Evolutionary conservation across 345 rosid species (phyloP).

Genomic region (thale cress (Arabidopsis thaliana)): DNA sequence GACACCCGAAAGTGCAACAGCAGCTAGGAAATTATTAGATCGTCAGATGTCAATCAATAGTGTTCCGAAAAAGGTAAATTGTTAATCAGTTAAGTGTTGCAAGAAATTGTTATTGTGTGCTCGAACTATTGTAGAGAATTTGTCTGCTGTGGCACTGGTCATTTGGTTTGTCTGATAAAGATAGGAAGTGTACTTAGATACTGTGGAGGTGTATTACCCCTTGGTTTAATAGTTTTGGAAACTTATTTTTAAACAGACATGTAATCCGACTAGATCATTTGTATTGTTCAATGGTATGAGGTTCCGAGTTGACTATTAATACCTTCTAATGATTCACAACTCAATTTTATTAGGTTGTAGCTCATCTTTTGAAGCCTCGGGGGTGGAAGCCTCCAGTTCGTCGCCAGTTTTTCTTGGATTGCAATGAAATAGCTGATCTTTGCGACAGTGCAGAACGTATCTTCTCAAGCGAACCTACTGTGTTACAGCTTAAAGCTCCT

Average conservation of each 20-base stretch:
- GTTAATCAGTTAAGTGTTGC: not conserved
- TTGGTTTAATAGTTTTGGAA: conserved; percentile 5
- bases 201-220: not conserved
- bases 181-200: conserved; percentile 1
- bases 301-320: conserved; percentile 15
- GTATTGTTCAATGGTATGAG: conserved; percentile 29
- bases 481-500: conserved; percentile 87
- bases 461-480: conserved; percentile 85
- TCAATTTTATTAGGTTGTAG: conserved; percentile 62
- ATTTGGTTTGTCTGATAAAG: conserved; percentile 9
- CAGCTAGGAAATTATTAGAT: conserved; percentile 95
- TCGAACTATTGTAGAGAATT: not conserved
- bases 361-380: conserved; percentile 91
- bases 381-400: conserved; percentile 99
- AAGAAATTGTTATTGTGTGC: conserved; percentile 6
- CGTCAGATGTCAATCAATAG: conserved; percentile 94
- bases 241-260: not conserved
- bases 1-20: conserved; percentile 90
- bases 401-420: conserved; percentile 91
- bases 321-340: conserved; percentile 16
- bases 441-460: conserved; percentile 89
- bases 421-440: conserved; percentile 95
- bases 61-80: conserved; percentile 87
- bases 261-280: not conserved
- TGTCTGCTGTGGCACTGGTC: conserved; percentile 8